phyloP scores from a whole-genome alignment of 208 protist species.

The Polymyxa betae region DNA sequence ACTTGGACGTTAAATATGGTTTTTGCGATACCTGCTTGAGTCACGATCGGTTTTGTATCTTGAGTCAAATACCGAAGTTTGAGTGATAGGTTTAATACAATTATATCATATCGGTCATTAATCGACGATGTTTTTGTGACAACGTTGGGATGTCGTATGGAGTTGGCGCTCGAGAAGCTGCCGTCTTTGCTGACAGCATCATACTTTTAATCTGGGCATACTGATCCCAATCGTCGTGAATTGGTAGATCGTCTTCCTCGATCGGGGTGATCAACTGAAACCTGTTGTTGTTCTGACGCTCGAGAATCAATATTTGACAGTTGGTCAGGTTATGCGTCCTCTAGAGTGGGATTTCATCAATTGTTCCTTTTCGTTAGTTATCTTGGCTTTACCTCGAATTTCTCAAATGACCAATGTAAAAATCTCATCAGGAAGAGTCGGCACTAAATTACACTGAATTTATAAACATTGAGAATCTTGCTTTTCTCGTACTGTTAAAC shows the following conservation, averaged over 20 bases:
- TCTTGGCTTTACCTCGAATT: not conserved
- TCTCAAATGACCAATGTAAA: constrained; percentile 49
- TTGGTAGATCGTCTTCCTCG: not conserved
- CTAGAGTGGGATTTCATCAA: not conserved
- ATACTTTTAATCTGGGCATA: no score
- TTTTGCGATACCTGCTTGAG: no score
- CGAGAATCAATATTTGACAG: constrained; percentile 34
- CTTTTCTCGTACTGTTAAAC: not conserved
- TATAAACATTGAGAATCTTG: not conserved
- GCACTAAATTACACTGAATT: constrained; percentile 2
- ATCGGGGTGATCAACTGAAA: not conserved
- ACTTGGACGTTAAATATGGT: no score
- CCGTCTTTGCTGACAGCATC: no score
- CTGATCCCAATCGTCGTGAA: constrained; percentile 3
- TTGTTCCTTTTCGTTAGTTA: not conserved
- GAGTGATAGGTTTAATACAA: no score
- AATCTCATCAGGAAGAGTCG: constrained; percentile 43
- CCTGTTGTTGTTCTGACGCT: not conserved
- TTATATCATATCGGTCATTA: no score
- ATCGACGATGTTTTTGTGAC: no score
- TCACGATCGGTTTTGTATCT: no score
- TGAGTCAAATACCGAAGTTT: no score
- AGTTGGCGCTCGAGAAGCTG: no score
- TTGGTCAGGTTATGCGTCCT: constrained; percentile 40
- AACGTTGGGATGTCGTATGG: no score